Base-by-base conservation (phyloP, 1,284 basidiomycete genomes). In the Volvariella volvacea region DNA sequence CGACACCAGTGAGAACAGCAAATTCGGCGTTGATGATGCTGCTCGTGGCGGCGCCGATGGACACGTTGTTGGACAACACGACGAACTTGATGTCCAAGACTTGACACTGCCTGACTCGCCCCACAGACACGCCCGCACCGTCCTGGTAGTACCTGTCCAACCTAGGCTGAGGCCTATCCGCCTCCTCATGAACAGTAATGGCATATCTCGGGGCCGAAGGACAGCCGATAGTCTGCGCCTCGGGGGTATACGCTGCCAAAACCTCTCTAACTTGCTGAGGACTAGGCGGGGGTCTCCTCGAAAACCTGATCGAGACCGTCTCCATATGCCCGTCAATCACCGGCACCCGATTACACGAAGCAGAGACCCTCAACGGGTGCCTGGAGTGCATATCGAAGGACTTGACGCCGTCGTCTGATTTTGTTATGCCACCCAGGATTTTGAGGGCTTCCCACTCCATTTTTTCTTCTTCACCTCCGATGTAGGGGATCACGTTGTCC, bases 371-470 rank as follows among this genome's bases (percentile, higher is more conserved):
- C 32, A 98, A 71, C 0, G 92, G 90, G 45, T 82, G 73, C n/a
- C 60, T 57, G 1, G 80, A 69, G 67, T 94, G 92, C 76, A 91
- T 84, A 62, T 97, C 92, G 63, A 97, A 97, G 15, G 75, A 58
- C 48, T 74, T 76, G 3, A 66, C 51, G 7, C 71, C 74, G 25
- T 70, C 67, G 46, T 81, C 79, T 42, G 70, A 70, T 17, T 75
- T 65, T 1, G 69, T 59, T 47, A 96, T 56, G 1, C 84, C 89
- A 25, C 96, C 96, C 20, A 99, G 82, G 58, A 99, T 99, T 71
- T 99, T 99, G 59, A 87, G 77, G 12, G 90, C 87, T 68, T 99
- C 95, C 93, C 92, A 97, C 64, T 99, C 95, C 52, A 99, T 94
- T 68, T 99, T 99, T 65, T 99, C 95, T 62, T 99, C 95, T 62